These are phyloP conservation scores for Fusarium pseudonygamai DNA, from an alignment of 2,329 filamentous ascomycete genomes.

Conservation along the genomic window DNA sequence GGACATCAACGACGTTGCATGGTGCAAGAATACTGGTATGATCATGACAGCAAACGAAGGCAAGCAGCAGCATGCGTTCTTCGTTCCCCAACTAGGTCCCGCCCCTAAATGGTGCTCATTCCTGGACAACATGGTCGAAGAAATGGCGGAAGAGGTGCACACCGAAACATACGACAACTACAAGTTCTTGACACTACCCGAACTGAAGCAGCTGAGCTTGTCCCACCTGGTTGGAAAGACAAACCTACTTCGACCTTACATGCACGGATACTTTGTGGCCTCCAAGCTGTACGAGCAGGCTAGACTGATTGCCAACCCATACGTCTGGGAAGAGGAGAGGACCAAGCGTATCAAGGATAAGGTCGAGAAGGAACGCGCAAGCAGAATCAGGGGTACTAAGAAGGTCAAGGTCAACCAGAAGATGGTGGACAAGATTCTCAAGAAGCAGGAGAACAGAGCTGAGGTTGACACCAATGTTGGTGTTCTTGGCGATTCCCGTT, in stretches of 20 bases:
- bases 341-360: slow-evolving; percentile 92
- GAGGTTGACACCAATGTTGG: slow-evolving; percentile 68
- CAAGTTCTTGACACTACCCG: slow-evolving; percentile 93
- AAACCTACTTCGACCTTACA: slow-evolving; percentile 90
- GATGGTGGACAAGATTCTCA: slow-evolving; percentile 77
- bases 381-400: slow-evolving; percentile 91
- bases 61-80: slow-evolving; percentile 92
- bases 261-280: slow-evolving; percentile 98
- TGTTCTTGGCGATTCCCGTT: slow-evolving; percentile 85
- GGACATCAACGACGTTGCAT: slow-evolving; percentile 93
- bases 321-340: slow-evolving; percentile 91
- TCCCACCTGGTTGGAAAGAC: slow-evolving; percentile 91
- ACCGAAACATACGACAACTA: slow-evolving; percentile 97
- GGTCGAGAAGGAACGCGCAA: slow-evolving; percentile 96
- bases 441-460: slow-evolving; percentile 68
- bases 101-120: slow-evolving; percentile 97
- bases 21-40: slow-evolving; percentile 94
- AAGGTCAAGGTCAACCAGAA: slow-evolving; percentile 97
- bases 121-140: slow-evolving; percentile 96
- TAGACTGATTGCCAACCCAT: slow-evolving; percentile 89
- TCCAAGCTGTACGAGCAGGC: slow-evolving; percentile 97
- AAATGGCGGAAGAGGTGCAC: slow-evolving; percentile 87
- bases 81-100: slow-evolving; percentile 91
- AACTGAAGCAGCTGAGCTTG: slow-evolving; percentile 85
- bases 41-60: slow-evolving; percentile 96